phyloP scores from a whole-genome alignment of 169 alveolate species.

The Plasmodium gallinaceum region DNA sequence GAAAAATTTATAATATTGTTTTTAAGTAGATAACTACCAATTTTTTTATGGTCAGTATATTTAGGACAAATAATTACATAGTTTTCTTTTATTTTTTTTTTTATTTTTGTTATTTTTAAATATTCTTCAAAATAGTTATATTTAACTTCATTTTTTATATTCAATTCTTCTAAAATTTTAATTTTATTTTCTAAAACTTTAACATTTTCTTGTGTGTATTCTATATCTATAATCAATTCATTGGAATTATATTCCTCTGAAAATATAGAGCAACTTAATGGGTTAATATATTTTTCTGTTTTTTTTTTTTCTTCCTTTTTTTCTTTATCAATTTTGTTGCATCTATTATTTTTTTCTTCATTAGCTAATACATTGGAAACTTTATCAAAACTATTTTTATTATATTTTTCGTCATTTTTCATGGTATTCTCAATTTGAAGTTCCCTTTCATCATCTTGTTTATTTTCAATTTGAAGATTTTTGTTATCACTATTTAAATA shows the following conservation, averaged over 20 bases:
- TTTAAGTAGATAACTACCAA: constrained; percentile 33
- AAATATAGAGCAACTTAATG: neutral
- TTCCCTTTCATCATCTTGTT: neutral
- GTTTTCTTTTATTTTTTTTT: constrained; percentile 50
- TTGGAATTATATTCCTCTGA: neutral
- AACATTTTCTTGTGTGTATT: constrained; percentile 8
- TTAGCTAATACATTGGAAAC: neutral
- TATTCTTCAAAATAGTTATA: constrained; percentile 67
- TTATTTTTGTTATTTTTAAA: constrained; percentile 41
- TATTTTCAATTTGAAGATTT: neutral
- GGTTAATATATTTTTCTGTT: constrained; percentile 12
- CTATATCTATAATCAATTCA: constrained; percentile 4
- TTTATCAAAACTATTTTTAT: neutral
- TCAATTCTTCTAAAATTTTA: constrained; percentile 55
- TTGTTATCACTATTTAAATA: neutral
- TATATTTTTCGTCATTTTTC: neutral
- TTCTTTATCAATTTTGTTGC: neutral
- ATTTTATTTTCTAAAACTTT: constrained; percentile 46
- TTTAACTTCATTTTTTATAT: constrained; percentile 25
- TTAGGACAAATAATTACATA: constrained; percentile 51
- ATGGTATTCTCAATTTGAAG: neutral
- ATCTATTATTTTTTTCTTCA: neutral
- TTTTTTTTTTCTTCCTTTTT: constrained; percentile 11
- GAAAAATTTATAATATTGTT: constrained; percentile 6
- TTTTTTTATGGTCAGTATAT: constrained; percentile 40